Conservation (phyloP, 371 early-diverging fungal species). For the Mortierella sp. region DNA sequence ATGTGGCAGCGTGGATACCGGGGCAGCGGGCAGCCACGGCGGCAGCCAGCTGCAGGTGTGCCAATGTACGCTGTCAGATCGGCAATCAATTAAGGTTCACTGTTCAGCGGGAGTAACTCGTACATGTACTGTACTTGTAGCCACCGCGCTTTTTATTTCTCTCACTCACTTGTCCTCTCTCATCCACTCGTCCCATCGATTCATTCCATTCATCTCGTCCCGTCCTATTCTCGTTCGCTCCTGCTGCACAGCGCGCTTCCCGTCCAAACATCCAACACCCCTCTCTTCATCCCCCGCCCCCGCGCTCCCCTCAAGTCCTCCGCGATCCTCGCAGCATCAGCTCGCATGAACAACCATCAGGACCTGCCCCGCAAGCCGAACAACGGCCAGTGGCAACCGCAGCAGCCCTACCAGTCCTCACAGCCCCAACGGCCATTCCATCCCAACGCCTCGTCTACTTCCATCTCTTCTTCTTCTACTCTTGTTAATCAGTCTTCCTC, state of each 20-base stretch:
- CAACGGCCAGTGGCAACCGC: constrained; percentile 45
- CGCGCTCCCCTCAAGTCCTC: constrained; percentile 4
- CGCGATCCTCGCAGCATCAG: no score
- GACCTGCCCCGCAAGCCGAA: constrained; percentile 16
- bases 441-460: constrained; percentile 23
- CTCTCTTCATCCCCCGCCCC: background rate
- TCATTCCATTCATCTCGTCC: background rate
- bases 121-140: no score
- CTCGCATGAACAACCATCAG: constrained; percentile 26
- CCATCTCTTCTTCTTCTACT: constrained; percentile 15
- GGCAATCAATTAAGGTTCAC: no score
- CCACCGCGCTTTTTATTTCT: background rate
- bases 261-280: background rate
- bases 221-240: constrained; percentile 4
- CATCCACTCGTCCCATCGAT: background rate
- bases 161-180: background rate
- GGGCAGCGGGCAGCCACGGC: no score
- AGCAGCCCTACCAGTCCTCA: constrained; percentile 15
- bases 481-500: constrained; percentile 30
- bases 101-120: no score
- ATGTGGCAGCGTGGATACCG: no score
- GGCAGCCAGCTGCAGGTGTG: no score
- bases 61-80: no score
- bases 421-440: constrained; percentile 34
- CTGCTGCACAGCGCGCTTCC: background rate